phyloP scores from a whole-genome alignment of 73 alveolate genomes.

The Stentor roeselii region DNA sequence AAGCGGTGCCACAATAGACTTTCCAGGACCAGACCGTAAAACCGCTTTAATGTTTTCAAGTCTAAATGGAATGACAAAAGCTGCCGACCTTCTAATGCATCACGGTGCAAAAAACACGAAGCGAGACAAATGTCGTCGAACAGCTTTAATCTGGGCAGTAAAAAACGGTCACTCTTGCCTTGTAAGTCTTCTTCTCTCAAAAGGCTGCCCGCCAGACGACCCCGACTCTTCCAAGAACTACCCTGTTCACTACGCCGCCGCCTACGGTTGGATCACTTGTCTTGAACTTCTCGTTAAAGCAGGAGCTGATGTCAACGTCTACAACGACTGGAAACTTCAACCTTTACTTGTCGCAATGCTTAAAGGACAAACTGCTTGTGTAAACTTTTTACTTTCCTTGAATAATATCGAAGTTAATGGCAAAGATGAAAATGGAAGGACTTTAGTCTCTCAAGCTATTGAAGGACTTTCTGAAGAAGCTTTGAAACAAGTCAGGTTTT shows the following conservation, averaged over 20 bases:
- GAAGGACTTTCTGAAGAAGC: conserved; percentile 60
- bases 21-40: conserved; percentile 67
- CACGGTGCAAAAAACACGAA: conserved; percentile 77
- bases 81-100: conserved; percentile 72
- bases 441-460: conserved; percentile 74
- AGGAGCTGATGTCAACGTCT: conserved; percentile 91
- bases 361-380: conserved; percentile 82
- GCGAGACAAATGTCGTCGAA: conserved; percentile 84
- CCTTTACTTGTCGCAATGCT: conserved; percentile 90
- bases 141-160: conserved; percentile 89
- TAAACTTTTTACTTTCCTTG: conserved; percentile 71
- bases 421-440: conserved; percentile 90
- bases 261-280: conserved; percentile 86
- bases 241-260: conserved; percentile 97
- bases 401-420: conserved; percentile 85
- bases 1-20: conserved; percentile 69
- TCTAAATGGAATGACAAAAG: conserved; percentile 78
- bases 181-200: conserved; percentile 63
- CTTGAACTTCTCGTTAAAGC: conserved; percentile 76
- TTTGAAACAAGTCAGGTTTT: conserved; percentile 64
- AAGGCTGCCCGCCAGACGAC: conserved; percentile 83
- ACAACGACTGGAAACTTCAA: conserved; percentile 90
- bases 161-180: conserved; percentile 86
- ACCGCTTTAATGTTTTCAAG: conserved; percentile 91
- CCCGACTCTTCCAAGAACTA: conserved; percentile 87